Evolutionary conservation across 148 eudicot species (phyloP).

Genomic region (Chenopodium suecicum): DNA sequence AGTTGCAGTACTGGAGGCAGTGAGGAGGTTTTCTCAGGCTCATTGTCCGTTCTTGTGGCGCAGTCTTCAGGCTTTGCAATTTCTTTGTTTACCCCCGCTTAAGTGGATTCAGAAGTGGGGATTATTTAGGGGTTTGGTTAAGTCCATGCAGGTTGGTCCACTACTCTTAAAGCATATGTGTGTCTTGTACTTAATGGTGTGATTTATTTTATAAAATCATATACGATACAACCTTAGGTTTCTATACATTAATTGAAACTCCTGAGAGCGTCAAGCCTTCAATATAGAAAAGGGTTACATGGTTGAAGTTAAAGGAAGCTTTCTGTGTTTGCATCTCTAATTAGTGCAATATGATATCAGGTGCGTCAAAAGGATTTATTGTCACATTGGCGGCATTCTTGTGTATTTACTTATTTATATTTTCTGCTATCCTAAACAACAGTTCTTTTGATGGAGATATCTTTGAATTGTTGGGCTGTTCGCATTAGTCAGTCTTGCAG

Average conservation of each 20-base stretch:
- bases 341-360: neutral
- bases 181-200: neutral
- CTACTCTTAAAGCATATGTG: neutral
- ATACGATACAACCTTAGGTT: neutral
- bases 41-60: conserved; percentile 56
- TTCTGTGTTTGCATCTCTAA: neutral
- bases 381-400: neutral
- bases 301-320: neutral
- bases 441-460: neutral
- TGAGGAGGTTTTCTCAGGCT: conserved; percentile 50
- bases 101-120: conserved; percentile 61
- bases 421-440: no score
- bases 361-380: neutral
- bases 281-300: neutral
- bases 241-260: neutral
- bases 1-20: conserved; percentile 49
- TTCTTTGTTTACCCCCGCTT: conserved; percentile 50
- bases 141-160: conserved; percentile 52
- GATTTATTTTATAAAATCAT: neutral
- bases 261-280: neutral
- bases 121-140: conserved; percentile 37
- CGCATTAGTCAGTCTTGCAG: neutral
- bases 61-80: conserved; percentile 57
- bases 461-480: neutral
- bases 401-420: neutral